Conservation (phyloP, 768 basidiomycete species). For the Boletus rex-veris region DNA sequence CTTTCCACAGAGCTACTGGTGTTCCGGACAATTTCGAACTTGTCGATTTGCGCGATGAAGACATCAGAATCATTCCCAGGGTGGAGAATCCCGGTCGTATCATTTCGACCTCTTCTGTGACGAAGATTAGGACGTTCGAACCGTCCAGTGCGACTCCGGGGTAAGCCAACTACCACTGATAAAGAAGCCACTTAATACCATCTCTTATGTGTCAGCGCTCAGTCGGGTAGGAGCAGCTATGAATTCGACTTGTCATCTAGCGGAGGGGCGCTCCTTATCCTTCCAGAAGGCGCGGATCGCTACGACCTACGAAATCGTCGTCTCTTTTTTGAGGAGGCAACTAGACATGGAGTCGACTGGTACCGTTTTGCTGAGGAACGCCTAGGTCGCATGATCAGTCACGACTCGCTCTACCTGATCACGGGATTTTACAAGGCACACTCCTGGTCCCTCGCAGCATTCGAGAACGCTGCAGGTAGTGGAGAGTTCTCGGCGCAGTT, state of each 20-base stretch:
- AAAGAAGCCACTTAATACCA: background rate
- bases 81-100: slow-evolving; percentile 1
- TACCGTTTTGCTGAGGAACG: slow-evolving; percentile 22
- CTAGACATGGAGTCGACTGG: slow-evolving; percentile 21
- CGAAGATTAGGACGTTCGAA: background rate
- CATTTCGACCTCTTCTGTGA: slow-evolving; percentile 5
- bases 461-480: background rate
- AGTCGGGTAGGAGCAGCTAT: background rate
- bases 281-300: slow-evolving; percentile 29
- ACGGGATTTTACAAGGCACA: slow-evolving; percentile 9
- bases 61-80: background rate
- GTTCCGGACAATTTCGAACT: slow-evolving; percentile 28
- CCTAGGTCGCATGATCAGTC: slow-evolving; percentile 11
- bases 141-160: background rate
- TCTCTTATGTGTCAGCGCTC: background rate
- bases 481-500: slow-evolving; percentile 1
- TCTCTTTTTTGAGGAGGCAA: slow-evolving; percentile 19
- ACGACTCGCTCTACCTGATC: slow-evolving; percentile 24
- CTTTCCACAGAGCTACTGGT: slow-evolving; percentile 2
- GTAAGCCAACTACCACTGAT: background rate
- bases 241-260: slow-evolving; percentile 10
- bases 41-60: slow-evolving; percentile 7
- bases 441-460: slow-evolving; percentile 29
- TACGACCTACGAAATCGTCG: slow-evolving; percentile 20
- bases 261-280: slow-evolving; percentile 32